Evolutionary conservation across 2,329 filamentous ascomycete genomes (phyloP), one percentile per base, ranked within the genome.

Genomic region (Claviceps purpurea): DNA sequence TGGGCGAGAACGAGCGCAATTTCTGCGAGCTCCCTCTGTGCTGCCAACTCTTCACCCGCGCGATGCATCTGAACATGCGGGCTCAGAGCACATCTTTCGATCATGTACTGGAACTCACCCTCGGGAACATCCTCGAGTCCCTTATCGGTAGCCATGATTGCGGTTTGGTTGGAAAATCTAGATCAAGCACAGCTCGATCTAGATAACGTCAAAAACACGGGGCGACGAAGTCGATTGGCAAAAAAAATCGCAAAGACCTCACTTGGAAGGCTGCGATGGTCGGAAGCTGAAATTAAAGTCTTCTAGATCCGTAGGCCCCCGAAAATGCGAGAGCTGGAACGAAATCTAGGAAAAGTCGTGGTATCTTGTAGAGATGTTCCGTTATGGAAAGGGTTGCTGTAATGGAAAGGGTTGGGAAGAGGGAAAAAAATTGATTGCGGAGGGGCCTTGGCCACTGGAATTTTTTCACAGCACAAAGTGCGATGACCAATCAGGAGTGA

Each of bases 71-170:
- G 18, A 39, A 39, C 20, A 5, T 40, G 3, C 10, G 20, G 13
- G 34, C 20, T 18, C 8, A 24, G n/a, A 18, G 22, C 34, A 38
- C 26, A 13, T 20, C 10, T 6, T 30, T 11, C n/a, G 10, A 26
- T 2, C 7, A 11, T 44, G 6, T 42, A 16, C 4, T n/a, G 20
- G 11, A 58, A 83, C 88, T 78, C 79, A 95, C 89, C 82, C 80
- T 95, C 89, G 71, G 88, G 85, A 76, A 95, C 85, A 73, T 97
- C 91, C 81, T 96, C 90, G 78, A 97, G 89, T 81, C 91, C 91
- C 81, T 94, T 95, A 67, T 89, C 87, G 72, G 85, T 84, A 89
- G 90, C 91, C 91, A 97, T 97, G 82, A 86, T 96, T 91, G 88
- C 84, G 84, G 76, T 78, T 65, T 65, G 66, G 72, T 54, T 57